phyloP scores from a whole-genome alignment of 441 rosid species.

The Kokia cookei region DNA sequence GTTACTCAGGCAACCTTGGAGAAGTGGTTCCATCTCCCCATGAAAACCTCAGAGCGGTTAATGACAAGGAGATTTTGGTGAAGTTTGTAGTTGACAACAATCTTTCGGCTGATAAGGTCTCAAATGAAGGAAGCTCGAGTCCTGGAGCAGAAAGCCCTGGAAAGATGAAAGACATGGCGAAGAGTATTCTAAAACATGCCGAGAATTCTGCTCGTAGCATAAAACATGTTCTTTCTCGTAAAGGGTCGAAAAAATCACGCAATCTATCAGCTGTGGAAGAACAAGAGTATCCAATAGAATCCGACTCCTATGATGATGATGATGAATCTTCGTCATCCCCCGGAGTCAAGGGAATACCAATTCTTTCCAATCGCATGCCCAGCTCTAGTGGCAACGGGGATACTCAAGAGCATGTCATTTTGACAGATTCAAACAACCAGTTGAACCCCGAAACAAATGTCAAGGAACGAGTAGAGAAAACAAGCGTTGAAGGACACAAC shows the following conservation, averaged over 20 bases:
- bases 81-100: constrained; percentile 43
- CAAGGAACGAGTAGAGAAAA: constrained; percentile 2
- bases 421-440: constrained; percentile 9
- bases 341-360: constrained; percentile 3
- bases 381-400: background rate
- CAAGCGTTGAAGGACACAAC: constrained; percentile 16
- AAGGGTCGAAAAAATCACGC: constrained; percentile 35
- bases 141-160: constrained; percentile 44
- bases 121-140: constrained; percentile 25
- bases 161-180: constrained; percentile 58
- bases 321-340: constrained; percentile 22
- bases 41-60: constrained; percentile 47
- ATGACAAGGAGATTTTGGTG: constrained; percentile 37
- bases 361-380: constrained; percentile 19
- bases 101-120: constrained; percentile 30
- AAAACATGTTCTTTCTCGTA: constrained; percentile 60
- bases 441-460: constrained; percentile 3
- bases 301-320: constrained; percentile 36
- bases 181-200: constrained; percentile 56
- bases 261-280: constrained; percentile 13
- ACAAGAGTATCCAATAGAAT: constrained; percentile 16
- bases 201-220: constrained; percentile 56
- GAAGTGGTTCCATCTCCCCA: constrained; percentile 41
- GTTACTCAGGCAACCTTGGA: constrained; percentile 25
- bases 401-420: constrained; percentile 10